Evolutionary conservation across 495 filamentous ascomycete species (phyloP), one percentile per base, ranked within the genome.

Genomic region (Achaetomiella virescens): DNA sequence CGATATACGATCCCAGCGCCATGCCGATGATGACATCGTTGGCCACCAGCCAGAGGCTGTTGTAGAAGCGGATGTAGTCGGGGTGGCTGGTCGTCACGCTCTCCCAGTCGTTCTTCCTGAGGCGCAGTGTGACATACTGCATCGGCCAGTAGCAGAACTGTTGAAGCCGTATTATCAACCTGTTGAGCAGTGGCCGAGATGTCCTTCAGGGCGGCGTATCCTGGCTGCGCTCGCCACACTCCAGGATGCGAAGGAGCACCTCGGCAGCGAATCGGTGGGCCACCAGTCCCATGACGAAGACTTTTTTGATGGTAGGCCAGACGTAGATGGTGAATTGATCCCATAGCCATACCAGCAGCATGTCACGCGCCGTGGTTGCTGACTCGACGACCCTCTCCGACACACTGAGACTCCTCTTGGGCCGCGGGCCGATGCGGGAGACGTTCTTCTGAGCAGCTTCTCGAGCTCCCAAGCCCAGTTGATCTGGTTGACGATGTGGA

Each of bases 121-220:
- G 83, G 11, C 91, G 87, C 22, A 99, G 71, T 14, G 91, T 97
- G 49, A 92, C 75, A 66, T 98, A 97, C 68, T 97, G 92, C 64
- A 95, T 89, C 5, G 92, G 95, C 92, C 91, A 97, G 68, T 97
- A 99, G 71, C 93, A 97, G 69, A 97, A 97, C 65, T 99, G 93
- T 66, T 97, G 91, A 17, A 99, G 80, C 4, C 93, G 88, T 61
- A 99, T 97, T 71, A n/a, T 99, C 93, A 33, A 97, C 85, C 68
- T 99, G 93, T 67, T 97, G 93, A n/a, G 93, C 95, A 2, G 92
- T 97, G 12, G 93, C 93, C 35, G 91, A 96, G 14, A 97, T 84
- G 69, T 99, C 93, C 63, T 97, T 97, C 53, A 97, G 70, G 15
- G 95, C 93, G 33, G 89, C 86, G 46, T 86, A 84, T 55, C 87